Base-by-base conservation (phyloP, 2,329 filamentous ascomycete genomes). In the Ophidiomyces ophidiicola region DNA sequence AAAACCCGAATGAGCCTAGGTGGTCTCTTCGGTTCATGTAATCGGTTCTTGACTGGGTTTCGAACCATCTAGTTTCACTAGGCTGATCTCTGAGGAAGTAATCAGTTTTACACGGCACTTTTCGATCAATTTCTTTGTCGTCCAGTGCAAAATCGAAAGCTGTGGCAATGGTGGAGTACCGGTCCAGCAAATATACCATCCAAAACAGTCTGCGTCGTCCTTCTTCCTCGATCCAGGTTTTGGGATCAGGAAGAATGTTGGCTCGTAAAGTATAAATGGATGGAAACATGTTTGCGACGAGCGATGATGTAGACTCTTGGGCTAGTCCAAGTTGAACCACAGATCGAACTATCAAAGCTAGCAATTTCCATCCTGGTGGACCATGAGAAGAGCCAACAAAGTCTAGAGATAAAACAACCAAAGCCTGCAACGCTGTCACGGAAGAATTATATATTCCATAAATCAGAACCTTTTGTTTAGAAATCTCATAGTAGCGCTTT, bases 141-240 rank as follows among this genome's bases (percentile, higher is more conserved):
- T 88, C 80, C 12, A 94, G 64, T 0, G 84, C 83, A 55, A 94
- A 93, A 50, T 94, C 85, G 50, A 94, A 94, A 0, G 87, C 85
- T 0, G 87, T 94, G 0, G 85, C 80, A 41, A 94, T 79, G 0
- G 86, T 94, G 1, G 85, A 85, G 54, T 93, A 94, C 35, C 87
- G 73, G 56, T 94, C 87, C 4, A 94, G 69, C 8, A 94, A 64
- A 54, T 93, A 94, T 7, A 93, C 78, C 78, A 92, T 88, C 87
- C 87, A 94, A 58, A 94, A 93, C 1, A 94, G 66, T 18, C 87
- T 71, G 19, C 87, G 72, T 19, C 86, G 70, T 29, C 82, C 82
- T 58, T 94, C 87, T 45, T 94, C 87, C 55, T 94, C 86, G 41
- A 93, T 80, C 59, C 87, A 94, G 45, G 85, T 82, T 36, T 76